Base-by-base conservation (phyloP, 768 basidiomycete species). In the Filobasidium floriforme region DNA sequence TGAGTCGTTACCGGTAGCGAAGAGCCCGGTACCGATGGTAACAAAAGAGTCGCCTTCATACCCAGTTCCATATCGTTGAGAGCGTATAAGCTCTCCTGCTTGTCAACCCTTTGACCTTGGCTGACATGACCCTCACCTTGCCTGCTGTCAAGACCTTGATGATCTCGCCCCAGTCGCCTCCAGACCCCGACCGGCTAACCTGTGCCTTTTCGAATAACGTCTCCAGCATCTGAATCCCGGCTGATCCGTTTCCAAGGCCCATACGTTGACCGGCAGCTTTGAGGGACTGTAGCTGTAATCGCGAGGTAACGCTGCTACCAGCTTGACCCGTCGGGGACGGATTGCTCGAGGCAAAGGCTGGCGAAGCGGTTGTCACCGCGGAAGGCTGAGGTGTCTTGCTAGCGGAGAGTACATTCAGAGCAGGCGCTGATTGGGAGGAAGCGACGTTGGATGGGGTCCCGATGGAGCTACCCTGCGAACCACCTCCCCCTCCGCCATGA, bases 21-120 rank as follows among this genome's bases (percentile, higher is more conserved):
- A 15, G 82, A 76, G 1, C 83, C 80, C 7, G 80, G 74, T 54
- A 83, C 81, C 60, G 89, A 76, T 0, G 93, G 93, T 0, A 97
- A 81, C 18, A 97, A 80, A 12, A 99, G 74, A 0, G 88, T 87
- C 2, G 89, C 88, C 91, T 94, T 72, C 1, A 41, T 41, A 41
- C 10, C n/a, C n/a, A n/a, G 52, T 54, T 26, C 24, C 2, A 7
- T 19, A 15, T 37, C 9, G 32, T 4, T 37, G 32, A 37, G 9
- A 18, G 1, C 29, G 43, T 40, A 62, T 62, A 7, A 43, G 43
- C 9, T 37, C 15, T n/a, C 43, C 10, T n/a, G 32, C 51, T 29
- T 62, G 10, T 19, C 32, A 6, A 24, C 28, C 41, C 19, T 40
- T 61, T 61, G 19, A 65, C 59, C 59, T 62, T 46, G n/a, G 41